These are phyloP conservation scores for Zarea fungicola DNA, from an alignment of 2,329 filamentous ascomycete species.

Conservation along the genomic window DNA sequence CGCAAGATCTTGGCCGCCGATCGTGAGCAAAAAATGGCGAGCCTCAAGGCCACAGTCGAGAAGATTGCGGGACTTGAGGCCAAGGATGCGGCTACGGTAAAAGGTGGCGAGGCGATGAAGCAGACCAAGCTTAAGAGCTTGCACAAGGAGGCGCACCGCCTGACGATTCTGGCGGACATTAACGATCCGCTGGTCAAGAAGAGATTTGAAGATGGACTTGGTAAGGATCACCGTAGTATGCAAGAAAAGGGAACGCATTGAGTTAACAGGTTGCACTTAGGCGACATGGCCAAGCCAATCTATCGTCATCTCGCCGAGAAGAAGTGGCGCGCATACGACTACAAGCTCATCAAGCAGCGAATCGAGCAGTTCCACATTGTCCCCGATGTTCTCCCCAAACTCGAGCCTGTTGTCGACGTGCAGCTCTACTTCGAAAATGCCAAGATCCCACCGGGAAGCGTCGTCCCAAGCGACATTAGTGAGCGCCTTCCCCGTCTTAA, in stretches of 20 bases:
- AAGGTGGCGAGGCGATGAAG: constrained; percentile 42
- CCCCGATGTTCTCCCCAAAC: constrained; percentile 77
- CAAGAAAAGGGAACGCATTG: too few relatives aligned
- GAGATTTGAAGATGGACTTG: constrained; percentile 84
- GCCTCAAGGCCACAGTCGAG: constrained; percentile 62
- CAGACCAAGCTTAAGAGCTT: constrained; percentile 7
- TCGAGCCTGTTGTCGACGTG: constrained; percentile 75
- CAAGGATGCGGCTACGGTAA: constrained; percentile 49
- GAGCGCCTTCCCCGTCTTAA: constrained; percentile 69
- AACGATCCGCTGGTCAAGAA: constrained; percentile 94
- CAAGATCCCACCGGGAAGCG: constrained; percentile 68
- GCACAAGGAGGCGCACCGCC: constrained; percentile 54
- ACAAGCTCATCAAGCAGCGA: constrained; percentile 75
- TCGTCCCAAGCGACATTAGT: constrained; percentile 69
- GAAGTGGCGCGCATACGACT: constrained; percentile 83
- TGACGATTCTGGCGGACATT: constrained; percentile 89
- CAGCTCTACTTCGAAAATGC: constrained; percentile 71
- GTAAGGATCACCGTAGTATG: too few relatives aligned
- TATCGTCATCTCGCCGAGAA: constrained; percentile 84
- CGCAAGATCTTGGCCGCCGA: constrained; percentile 76
- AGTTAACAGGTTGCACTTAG: constrained; percentile 40
- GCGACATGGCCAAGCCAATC: constrained; percentile 93
- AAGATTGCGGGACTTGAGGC: constrained; percentile 65
- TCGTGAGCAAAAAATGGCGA: constrained; percentile 70
- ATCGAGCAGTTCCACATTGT: constrained; percentile 81